Evolutionary conservation across 768 basidiomycete genomes (phyloP), one percentile per base, ranked within the genome.

Genomic region (Boletus barrowsii): DNA sequence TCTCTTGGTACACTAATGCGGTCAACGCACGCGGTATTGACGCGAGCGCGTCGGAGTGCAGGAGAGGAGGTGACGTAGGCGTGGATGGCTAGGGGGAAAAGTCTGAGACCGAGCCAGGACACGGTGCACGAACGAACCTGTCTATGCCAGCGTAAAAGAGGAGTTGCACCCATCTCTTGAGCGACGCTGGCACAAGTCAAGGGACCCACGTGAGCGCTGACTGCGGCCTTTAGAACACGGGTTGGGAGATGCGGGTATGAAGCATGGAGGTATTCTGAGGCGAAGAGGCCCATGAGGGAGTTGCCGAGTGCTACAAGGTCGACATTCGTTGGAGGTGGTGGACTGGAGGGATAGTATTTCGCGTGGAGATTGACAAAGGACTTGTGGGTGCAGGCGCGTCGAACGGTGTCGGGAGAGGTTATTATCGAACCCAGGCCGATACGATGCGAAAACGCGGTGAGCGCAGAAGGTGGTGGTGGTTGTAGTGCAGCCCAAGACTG

Each of bases 171-270:
- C 78, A 87, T 86, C 72, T 93, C 90, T 54, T 85, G 83, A 24
- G 95, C 95, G 47, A 98, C 86, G 59, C 79, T 83, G 39, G 90
- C 84, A 64, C 91, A 93, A 6, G 88, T 86, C 59, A 82, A 74
- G 15, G 91, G 86, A 14, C 96, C 96, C 32, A 94, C 95, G 70
- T 92, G 90, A 50, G 93, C 91, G 40, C 90, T 93, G 54, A 96
- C 83, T 14, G 91, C 93, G 7, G 91, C 89, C 73, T 97, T 95
- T 61, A 92, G 73, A 22, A 93, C 93, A 51, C 91, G 85, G 20
- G 92, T 93, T 2, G 96, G 96, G 26, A 98, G 80, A 65, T 95
- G 87, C 0, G 96, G 96, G 70, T 88, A 98, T 42, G 83, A 78
- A 13, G 85, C 77, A 51, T 88, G 79, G 39, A 97, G 73, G 67